Evolutionary conservation across 202 grass and related monocot species (phyloP), one percentile per base, ranked within the genome.

Genomic region (Zoysia matrella): DNA sequence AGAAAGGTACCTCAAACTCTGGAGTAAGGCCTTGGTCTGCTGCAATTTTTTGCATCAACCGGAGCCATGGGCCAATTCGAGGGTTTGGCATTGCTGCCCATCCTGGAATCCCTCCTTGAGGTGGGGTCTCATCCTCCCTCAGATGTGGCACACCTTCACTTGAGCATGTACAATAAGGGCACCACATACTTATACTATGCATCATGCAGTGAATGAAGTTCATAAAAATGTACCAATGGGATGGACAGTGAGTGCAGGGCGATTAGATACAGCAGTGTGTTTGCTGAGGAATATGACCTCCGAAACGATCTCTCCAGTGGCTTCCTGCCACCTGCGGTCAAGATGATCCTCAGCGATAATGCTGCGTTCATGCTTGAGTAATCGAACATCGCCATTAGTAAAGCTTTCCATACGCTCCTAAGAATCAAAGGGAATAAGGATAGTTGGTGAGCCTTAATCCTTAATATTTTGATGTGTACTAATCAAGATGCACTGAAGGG

Each of bases 281-380:
- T 89, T 91, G 84, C 94, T 97, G 81, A 97, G 92, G 62, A 97
- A 92, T 72, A 97, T 97, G 72, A 94, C 69, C 81, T 94, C 94
- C 13, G 82, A 88, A 45, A 97, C 90, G 22, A 18, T 14, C 72
- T 94, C 92, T 62, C 90, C 92, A n/a, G 92, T 97, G 60, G 92
- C 88, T 63, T 77, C 86, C 88, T 92, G 75, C 94, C 92, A 97
- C 36, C 92, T 62, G 43, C 5, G 75, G 52, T 97, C 94, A 71
- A 94, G 90, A 82, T 97, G 68, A 73, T 94, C 90, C 88, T 97
- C 94, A 6, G 61, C 43, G 18, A 92, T 30, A 65, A 97, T 97
- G 72, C 89, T 85, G 60, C 6, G 55, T n/a, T 88, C 86, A 73
- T 97, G 94, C 84, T 94, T 97, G 13, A 97, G 51, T 36, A 97